These are phyloP conservation scores for Kwoniella shandongensis DNA, from an alignment of 768 basidiomycete genomes.

Conservation along the genomic window DNA sequence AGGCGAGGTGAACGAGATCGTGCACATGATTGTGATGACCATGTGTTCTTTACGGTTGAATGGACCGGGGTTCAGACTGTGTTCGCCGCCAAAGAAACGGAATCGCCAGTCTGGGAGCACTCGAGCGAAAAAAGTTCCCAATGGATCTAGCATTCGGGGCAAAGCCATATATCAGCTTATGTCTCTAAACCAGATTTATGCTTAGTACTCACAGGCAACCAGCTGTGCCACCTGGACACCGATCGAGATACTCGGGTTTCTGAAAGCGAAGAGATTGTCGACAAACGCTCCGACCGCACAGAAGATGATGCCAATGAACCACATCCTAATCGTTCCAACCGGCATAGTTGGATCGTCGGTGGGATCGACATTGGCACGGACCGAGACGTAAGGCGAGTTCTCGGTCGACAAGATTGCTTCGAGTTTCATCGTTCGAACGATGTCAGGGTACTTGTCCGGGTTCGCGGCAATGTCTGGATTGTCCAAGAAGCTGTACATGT, in stretches of 20 bases:
- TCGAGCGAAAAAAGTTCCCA: conserved; percentile 24
- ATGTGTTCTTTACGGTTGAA: conserved; percentile 49
- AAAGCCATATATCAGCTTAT: neutral
- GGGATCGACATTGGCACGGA: conserved; percentile 64
- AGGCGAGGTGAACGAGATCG: conserved; percentile 39
- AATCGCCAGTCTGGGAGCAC: conserved; percentile 28
- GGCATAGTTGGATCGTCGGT: conserved; percentile 38
- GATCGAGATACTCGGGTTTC: conserved; percentile 62
- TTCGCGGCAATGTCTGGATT: conserved; percentile 12
- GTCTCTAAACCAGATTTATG: conserved; percentile 46
- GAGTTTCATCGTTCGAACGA: conserved; percentile 13
- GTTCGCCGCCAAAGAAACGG: conserved; percentile 30
- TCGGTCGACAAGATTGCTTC: conserved; percentile 45
- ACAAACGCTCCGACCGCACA: conserved; percentile 58
- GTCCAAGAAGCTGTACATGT: conserved; percentile 9
- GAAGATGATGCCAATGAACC: conserved; percentile 52
- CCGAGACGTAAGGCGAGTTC: conserved; percentile 80
- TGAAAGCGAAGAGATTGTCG: conserved; percentile 59
- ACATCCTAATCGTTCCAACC: conserved; percentile 33
- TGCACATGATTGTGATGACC: conserved; percentile 42
- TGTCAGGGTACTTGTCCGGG: conserved; percentile 7
- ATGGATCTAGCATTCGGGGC: conserved; percentile 19
- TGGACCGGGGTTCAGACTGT: conserved; percentile 36
- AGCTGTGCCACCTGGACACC: conserved; percentile 73
- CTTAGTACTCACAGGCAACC: conserved; percentile 54